phyloP scores from a whole-genome alignment of 2,329 filamentous ascomycete genomes.

The Aspergillus ibericus region DNA sequence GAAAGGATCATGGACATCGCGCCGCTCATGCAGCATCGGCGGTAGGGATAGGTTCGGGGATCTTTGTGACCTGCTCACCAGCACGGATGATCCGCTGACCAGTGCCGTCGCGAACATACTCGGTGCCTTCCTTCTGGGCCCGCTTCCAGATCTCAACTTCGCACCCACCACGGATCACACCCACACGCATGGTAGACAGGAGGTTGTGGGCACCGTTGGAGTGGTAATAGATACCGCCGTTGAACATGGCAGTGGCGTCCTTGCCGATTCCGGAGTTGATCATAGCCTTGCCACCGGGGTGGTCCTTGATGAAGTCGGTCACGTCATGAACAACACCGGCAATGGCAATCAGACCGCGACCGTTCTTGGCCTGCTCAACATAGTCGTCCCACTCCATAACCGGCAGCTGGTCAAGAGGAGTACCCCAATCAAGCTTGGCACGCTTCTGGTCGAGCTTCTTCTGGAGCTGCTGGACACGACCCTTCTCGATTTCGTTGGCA shows the following conservation, averaged over 20 bases:
- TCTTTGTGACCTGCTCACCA: constrained; percentile 80
- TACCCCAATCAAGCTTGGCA: constrained; percentile 78
- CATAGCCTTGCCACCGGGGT: constrained; percentile 86
- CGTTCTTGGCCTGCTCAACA: constrained; percentile 72
- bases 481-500: constrained; percentile 89
- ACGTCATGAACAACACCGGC: constrained; percentile 87
- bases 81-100: constrained; percentile 84
- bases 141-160: constrained; percentile 95
- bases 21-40: constrained; percentile 69
- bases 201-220: constrained; percentile 88
- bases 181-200: constrained; percentile 82
- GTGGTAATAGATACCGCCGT: constrained; percentile 86
- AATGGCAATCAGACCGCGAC: constrained; percentile 72
- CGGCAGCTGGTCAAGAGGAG: constrained; percentile 79
- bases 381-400: constrained; percentile 87
- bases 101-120: constrained; percentile 74
- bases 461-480: constrained; percentile 81
- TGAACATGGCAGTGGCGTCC: constrained; percentile 88
- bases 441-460: constrained; percentile 93
- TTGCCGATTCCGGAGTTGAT: constrained; percentile 81
- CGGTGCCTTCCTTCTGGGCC: constrained; percentile 73
- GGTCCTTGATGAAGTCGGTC: constrained; percentile 79
- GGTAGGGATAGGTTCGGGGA: constrained; percentile 74
- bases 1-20: constrained; percentile 1
- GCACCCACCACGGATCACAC: constrained; percentile 80